Percentiles rank a stretch among this genome's conserved stretches.
These are phyloP conservation scores for Aquilaria agallochum DNA, from an alignment of 441 rosid species.

Conservation along the genomic window DNA sequence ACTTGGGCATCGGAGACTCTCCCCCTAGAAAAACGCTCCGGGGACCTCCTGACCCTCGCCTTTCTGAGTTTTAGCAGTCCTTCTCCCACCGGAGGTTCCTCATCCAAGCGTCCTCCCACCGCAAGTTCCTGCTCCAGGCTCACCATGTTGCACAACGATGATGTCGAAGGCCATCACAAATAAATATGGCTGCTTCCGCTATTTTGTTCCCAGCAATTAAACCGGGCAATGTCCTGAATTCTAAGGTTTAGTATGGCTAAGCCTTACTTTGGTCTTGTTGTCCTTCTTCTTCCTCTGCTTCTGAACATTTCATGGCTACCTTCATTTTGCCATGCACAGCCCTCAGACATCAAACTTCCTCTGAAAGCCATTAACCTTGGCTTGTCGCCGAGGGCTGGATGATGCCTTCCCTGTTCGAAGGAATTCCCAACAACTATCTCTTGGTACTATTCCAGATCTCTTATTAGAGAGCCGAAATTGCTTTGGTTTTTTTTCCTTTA, in stretches of 20 bases:
- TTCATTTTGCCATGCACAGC: not conserved
- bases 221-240: too few species aligned
- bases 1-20: too few species aligned
- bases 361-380: slow-evolving; percentile 19
- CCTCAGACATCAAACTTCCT: not conserved
- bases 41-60: too few species aligned
- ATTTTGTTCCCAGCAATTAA: too few species aligned
- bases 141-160: too few species aligned
- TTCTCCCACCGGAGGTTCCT: too few species aligned
- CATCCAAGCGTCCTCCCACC: too few species aligned
- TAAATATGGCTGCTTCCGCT: too few species aligned
- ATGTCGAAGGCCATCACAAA: too few species aligned
- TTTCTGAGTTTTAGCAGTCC: too few species aligned
- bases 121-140: too few species aligned
- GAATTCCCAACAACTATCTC: slow-evolving; percentile 32
- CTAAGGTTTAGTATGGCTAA: not conserved
- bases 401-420: slow-evolving; percentile 27
- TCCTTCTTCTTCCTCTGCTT: not conserved
- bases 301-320: not conserved
- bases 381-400: slow-evolving; percentile 45
- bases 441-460: slow-evolving; percentile 16
- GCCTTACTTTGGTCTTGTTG: not conserved
- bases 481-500: not conserved
- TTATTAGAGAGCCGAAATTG: not conserved
- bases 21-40: too few species aligned